Conservation (phyloP, 2,329 filamentous ascomycete species). For the Fusarium stilboides region DNA sequence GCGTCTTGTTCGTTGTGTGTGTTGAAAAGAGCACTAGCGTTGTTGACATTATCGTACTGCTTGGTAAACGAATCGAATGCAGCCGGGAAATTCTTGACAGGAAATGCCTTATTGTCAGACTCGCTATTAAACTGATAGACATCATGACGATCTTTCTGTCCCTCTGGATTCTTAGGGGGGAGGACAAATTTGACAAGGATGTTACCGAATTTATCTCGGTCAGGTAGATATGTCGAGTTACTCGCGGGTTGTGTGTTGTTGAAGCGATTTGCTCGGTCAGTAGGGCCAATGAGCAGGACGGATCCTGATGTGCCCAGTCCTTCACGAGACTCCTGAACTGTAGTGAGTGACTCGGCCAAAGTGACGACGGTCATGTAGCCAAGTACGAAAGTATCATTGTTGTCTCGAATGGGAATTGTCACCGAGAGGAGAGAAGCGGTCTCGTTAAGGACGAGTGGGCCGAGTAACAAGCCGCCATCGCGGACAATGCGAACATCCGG, state of each 20-base stretch:
- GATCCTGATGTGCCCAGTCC: constrained; percentile 80
- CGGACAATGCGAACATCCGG: constrained; percentile 65
- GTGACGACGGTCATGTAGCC: constrained; percentile 90
- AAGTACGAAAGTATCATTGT: constrained; percentile 73
- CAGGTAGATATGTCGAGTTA: constrained; percentile 62
- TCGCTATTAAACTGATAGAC: constrained; percentile 54
- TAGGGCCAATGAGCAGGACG: constrained; percentile 79
- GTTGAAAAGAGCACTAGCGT: constrained; percentile 77
- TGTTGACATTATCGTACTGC: constrained; percentile 68
- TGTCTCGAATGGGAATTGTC: constrained; percentile 82
- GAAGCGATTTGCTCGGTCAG: constrained; percentile 76
- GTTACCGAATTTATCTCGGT: constrained; percentile 57
- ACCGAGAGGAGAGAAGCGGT: constrained; percentile 84
- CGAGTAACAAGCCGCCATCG: constrained; percentile 77
- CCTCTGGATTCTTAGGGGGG: constrained; percentile 63
- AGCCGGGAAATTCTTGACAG: constrained; percentile 73
- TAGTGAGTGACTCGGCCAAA: constrained; percentile 74
- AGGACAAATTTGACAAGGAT: constrained; percentile 72
- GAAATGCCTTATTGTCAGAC: constrained; percentile 67
- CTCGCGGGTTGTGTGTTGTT: constrained; percentile 61
- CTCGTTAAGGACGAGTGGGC: constrained; percentile 80
- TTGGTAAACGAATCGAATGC: constrained; percentile 72
- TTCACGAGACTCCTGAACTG: constrained; percentile 74
- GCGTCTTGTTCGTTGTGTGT: constrained; percentile 80
- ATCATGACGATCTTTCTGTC: constrained; percentile 64